phyloP scores from a whole-genome alignment of 78 protist species.

The Goniomonas avonlea region DNA sequence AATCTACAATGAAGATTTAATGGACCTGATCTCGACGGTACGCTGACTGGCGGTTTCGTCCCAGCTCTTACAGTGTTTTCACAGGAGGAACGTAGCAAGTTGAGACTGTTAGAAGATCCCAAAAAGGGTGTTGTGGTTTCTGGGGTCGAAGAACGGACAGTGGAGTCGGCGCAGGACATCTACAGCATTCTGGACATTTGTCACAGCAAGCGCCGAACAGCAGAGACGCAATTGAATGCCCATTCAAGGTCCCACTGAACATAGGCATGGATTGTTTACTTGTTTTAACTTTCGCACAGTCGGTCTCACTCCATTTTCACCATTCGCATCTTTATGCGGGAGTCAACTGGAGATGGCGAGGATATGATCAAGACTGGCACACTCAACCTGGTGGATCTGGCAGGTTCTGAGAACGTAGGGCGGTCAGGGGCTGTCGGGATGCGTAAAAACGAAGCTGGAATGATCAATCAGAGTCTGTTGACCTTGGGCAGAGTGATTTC shows the following conservation, averaged over 20 bases:
- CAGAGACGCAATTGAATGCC: slow-evolving; percentile 29
- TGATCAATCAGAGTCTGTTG: slow-evolving; percentile 81
- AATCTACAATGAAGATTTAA: slow-evolving; percentile 58
- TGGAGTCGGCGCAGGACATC: slow-evolving; percentile 17
- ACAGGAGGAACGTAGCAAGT: slow-evolving; percentile 1
- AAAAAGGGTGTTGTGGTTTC: slow-evolving; percentile 13
- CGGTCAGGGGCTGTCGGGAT: slow-evolving; percentile 59
- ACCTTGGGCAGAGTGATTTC: slow-evolving; percentile 82
- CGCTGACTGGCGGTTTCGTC: no score
- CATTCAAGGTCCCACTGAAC: background rate
- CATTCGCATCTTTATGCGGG: slow-evolving; percentile 71
- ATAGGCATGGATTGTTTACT: background rate
- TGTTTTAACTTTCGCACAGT: background rate
- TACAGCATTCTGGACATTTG: slow-evolving; percentile 12
- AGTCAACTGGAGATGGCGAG: slow-evolving; percentile 47
- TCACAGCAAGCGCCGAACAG: background rate
- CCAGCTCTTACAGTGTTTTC: slow-evolving; percentile 26
- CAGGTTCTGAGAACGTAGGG: slow-evolving; percentile 85
- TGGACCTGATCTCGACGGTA: no score
- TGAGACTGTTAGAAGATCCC: background rate
- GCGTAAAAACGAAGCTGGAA: slow-evolving; percentile 61
- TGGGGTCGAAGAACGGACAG: slow-evolving; percentile 32
- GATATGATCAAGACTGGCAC: slow-evolving; percentile 62
- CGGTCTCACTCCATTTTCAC: slow-evolving; percentile 83
- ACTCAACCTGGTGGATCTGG: slow-evolving; percentile 88